Evolutionary conservation across 305 asterid genomes (phyloP), one percentile per base, ranked within the genome.

Genomic region (Fraxinus latifolia): DNA sequence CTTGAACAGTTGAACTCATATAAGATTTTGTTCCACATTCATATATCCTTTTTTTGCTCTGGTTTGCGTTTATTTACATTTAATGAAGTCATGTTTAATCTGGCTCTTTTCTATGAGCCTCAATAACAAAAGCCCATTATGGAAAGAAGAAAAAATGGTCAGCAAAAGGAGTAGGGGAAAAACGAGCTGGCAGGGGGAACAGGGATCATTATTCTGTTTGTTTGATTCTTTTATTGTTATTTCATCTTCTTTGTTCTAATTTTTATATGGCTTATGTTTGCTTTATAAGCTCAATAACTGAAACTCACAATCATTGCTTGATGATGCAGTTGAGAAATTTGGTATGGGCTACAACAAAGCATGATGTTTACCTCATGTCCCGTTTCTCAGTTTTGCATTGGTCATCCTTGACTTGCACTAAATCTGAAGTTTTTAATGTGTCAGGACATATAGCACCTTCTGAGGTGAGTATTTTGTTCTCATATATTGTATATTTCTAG

Each of bases 361-460:
- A 91, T 83, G 93, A 91, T 86, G 94, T 91, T 82, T 91, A 91
- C 87, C 84, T 91, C 34, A 80, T 90, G 91, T 88, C 95, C 27
- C 88, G 87, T 86, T 91, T 79, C 87, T 90, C 92, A 53, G 91
- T 91, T 82, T 77, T 90, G 87, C 95, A 91, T 84, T 91, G 93
- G 95, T 88, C 95, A 77, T 86, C 93, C 6, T 84, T 91, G 79
- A 85, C 84, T 25, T 81, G 89, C 85, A 73, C 67, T 36, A 87
- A 88, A 79, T 74, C 92, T 32, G 95, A 91, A 90, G 89, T 92
- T 85, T 93, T 92, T 73, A 90, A 95, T 84, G 89, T 91, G 31
- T 90, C 97, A 21, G 97, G 97, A 78, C 98, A 91, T 87, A 91
- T 96, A 36, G 97, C 97, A 32, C 99, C 99, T 4, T 84, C 89